Evolutionary conservation across 441 rosid genomes (phyloP), one percentile per base, ranked within the genome.

Genomic region (Euphorbia celastroides): DNA sequence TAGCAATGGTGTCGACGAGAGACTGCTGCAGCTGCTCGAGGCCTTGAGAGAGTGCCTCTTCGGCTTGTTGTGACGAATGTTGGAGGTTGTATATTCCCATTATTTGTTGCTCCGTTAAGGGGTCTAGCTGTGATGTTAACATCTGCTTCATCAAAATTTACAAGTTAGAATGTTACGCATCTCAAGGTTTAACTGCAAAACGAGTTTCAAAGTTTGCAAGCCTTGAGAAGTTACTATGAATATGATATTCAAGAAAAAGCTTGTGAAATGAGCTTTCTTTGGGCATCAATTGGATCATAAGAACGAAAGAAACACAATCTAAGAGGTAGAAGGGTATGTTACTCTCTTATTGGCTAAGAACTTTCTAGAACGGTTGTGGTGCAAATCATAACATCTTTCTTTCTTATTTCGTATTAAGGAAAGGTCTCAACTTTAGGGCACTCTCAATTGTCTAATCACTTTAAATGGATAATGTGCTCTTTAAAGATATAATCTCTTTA

Each of bases 41-140:
- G 52, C 99, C 96, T 62, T 86, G 97, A 0, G 99, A 84, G 48
- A 94, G 82, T 57, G 97, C 96, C 19, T 94, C 99, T 70, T 94
- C 99, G 0, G 96, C 83, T 57, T 87, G 96, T 55, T 88, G 99
- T 22, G 99, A 88, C 1, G 99, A 88, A 60, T 86, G 96, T 64
- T 92, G 99, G 66, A 94, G 51, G 6, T 85, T 97, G 63, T 90
- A 94, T 67, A 92, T 85, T 2, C 92, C 97, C 51, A 94, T 57
- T 58, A 94, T 83, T 51, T 94, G 99, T 60, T 91, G 96, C 81
- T 94, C 99, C 20, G 92, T 84, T 57, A 91, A 71, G 38, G 96
- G 93, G 78, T 94, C 97, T 3, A 94, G 77, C 41, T 92, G 94
- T 54, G 69, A 77, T 66, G 71, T 57, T 84, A 77, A 84, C 32